Evolutionary conservation across 2,329 filamentous ascomycete species (phyloP).

Genomic region (Exserohilum rostratum): DNA sequence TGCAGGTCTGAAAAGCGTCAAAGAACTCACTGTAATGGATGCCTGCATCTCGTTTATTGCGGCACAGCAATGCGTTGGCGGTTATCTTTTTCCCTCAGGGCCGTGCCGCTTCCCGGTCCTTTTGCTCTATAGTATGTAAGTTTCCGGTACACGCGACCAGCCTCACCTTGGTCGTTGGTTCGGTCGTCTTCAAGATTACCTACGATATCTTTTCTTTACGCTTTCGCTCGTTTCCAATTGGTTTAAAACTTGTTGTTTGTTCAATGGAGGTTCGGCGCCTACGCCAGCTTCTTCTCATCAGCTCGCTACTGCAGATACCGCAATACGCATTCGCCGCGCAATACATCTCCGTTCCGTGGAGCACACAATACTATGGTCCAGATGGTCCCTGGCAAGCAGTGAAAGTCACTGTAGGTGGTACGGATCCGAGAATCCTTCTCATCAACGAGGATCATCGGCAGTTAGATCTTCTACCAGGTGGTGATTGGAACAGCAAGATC

Average conservation of each 20-base stretch:
- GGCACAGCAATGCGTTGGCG: neutral
- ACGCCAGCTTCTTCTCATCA: neutral
- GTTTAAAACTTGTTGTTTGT: neutral
- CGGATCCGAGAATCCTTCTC: neutral
- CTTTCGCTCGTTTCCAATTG: neutral
- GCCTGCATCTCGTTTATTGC: neutral
- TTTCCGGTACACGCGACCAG: neutral
- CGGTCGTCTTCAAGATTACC: neutral
- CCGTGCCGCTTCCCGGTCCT: neutral
- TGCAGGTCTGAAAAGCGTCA: neutral
- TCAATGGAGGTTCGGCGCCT: neutral
- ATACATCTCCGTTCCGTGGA: conserved; percentile 29
- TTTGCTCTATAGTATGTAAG: too few species aligned
- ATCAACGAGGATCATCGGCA: neutral
- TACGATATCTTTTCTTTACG: neutral
- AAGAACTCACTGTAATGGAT: neutral
- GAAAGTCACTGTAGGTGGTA: conserved; percentile 13
- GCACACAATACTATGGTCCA: conserved; percentile 15
- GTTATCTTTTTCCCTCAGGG: neutral
- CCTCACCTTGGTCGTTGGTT: neutral
- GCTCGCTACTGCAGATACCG: neutral
- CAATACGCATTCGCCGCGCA: neutral
- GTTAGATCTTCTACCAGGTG: conserved; percentile 11
- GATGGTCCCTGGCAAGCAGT: conserved; percentile 31
- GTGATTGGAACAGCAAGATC: conserved; percentile 4